Evolutionary conservation across 306 rosid genomes (phyloP).

Genomic region (Dalbergia cochinchinensis): DNA sequence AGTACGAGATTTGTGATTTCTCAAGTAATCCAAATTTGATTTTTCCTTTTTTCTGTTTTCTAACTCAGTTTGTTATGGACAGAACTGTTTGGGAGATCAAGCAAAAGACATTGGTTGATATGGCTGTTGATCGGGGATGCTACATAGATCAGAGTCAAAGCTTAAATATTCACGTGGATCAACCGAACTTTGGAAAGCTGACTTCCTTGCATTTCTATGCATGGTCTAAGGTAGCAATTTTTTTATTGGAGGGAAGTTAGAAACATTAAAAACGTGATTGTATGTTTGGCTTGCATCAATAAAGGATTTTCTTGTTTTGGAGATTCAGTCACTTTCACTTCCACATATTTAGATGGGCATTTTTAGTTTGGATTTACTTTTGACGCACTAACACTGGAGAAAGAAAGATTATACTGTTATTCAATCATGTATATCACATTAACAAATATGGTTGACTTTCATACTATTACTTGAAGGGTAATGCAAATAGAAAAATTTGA

Average conservation of each 20-base stretch:
- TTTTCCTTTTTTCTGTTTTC: not conserved
- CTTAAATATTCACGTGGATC: constrained; percentile 90
- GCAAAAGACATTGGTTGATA: constrained; percentile 89
- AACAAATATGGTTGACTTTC: too few relatives aligned
- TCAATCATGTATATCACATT: too few relatives aligned
- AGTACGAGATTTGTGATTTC: constrained; percentile 55
- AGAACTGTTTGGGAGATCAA: constrained; percentile 98
- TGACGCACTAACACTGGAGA: too few relatives aligned
- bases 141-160: constrained; percentile 96
- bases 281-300: not conserved
- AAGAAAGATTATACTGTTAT: too few relatives aligned
- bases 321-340: not conserved
- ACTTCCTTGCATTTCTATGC: constrained; percentile 94
- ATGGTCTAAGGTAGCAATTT: constrained; percentile 75
- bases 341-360: not conserved
- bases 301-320: not conserved
- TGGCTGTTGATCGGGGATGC: constrained; percentile 91
- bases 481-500: too few relatives aligned
- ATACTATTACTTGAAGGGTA: too few relatives aligned
- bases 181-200: constrained; percentile 86
- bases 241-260: not conserved
- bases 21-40: not conserved
- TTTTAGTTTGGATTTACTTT: not conserved
- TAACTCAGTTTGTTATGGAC: constrained; percentile 42
- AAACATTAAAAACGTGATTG: not conserved